Conservation (phyloP, 176 grass and related monocot genomes). For the Aegilops sharonensis region DNA sequence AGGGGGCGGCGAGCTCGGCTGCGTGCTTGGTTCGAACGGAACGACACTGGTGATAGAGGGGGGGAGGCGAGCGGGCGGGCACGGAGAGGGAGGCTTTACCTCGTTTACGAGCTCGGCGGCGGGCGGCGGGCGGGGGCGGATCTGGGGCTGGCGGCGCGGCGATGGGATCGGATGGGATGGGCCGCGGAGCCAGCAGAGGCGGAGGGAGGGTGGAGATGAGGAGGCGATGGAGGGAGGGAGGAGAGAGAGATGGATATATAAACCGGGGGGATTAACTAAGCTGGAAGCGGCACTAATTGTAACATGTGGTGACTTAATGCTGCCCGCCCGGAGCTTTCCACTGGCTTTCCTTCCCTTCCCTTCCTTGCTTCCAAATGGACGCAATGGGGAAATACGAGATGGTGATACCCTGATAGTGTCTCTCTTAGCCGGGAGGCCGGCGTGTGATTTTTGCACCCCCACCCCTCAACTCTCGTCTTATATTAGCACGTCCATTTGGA, state of each 20-base stretch:
- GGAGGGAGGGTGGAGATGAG: constrained; percentile 9
- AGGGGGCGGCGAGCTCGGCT: not conserved
- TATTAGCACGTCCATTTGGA: no score
- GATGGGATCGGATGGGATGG: constrained; percentile 13
- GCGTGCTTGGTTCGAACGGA: no score
- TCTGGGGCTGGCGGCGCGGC: constrained; percentile 30
- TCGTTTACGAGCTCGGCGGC: constrained; percentile 27
- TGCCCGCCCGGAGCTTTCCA: not conserved
- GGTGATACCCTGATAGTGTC: no score
- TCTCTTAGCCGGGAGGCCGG: not conserved
- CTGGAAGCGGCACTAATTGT: constrained; percentile 9
- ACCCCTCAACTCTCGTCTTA: not conserved
- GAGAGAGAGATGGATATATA: not conserved
- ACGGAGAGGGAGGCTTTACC: no score
- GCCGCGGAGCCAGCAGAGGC: not conserved
- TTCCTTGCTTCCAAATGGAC: not conserved
- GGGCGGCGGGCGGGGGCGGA: constrained; percentile 9
- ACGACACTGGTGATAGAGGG: no score
- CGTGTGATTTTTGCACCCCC: constrained; percentile 6
- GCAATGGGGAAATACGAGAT: not conserved
- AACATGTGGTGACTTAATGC: not conserved
- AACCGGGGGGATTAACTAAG: constrained; percentile 32
- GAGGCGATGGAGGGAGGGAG: not conserved
- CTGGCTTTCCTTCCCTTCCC: not conserved
- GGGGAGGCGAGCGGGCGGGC: no score